Evolutionary conservation across 495 filamentous ascomycete genomes (phyloP).

Genomic region (Aspergillus diversus): DNA sequence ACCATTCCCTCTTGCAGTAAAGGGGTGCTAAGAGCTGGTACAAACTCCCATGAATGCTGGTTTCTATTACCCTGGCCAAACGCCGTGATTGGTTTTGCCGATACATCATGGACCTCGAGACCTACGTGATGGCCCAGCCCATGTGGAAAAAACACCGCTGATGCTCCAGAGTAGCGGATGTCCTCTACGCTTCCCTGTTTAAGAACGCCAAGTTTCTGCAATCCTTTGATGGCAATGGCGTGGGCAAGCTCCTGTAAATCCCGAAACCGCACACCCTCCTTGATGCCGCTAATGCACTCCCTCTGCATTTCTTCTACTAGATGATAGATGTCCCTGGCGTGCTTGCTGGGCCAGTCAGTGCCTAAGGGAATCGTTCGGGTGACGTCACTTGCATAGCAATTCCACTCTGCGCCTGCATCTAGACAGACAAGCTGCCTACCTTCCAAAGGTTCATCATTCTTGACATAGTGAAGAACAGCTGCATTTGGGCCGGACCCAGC

Average conservation of each 20-base stretch:
- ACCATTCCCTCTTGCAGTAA: slow-evolving; percentile 71
- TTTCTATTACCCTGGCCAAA: slow-evolving; percentile 17
- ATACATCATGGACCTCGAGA: slow-evolving; percentile 87
- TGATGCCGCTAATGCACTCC: slow-evolving; percentile 68
- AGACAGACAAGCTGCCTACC: slow-evolving; percentile 74
- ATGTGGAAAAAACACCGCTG: slow-evolving; percentile 86
- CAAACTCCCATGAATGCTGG: slow-evolving; percentile 25
- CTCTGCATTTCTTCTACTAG: slow-evolving; percentile 84
- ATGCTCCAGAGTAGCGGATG: slow-evolving; percentile 68
- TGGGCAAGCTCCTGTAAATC: slow-evolving; percentile 73
- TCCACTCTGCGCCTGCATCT: slow-evolving; percentile 84
- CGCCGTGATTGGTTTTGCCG: slow-evolving; percentile 52
- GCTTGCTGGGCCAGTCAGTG: slow-evolving; percentile 61
- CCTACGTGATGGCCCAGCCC: slow-evolving; percentile 89
- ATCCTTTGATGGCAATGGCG: slow-evolving; percentile 68
- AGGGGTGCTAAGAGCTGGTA: slow-evolving; percentile 32
- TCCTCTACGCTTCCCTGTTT: slow-evolving; percentile 59
- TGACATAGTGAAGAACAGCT: slow-evolving; percentile 80
- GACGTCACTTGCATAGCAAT: slow-evolving; percentile 88
- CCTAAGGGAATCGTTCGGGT: slow-evolving; percentile 82
- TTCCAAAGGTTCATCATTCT: slow-evolving; percentile 71
- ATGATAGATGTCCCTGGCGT: slow-evolving; percentile 70
- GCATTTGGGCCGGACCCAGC: slow-evolving; percentile 78
- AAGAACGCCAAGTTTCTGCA: slow-evolving; percentile 71
- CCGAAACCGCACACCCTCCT: slow-evolving; percentile 66